Conservation (phyloP, 352 stramenopile genomes). For the Phytophthora tubulina region DNA sequence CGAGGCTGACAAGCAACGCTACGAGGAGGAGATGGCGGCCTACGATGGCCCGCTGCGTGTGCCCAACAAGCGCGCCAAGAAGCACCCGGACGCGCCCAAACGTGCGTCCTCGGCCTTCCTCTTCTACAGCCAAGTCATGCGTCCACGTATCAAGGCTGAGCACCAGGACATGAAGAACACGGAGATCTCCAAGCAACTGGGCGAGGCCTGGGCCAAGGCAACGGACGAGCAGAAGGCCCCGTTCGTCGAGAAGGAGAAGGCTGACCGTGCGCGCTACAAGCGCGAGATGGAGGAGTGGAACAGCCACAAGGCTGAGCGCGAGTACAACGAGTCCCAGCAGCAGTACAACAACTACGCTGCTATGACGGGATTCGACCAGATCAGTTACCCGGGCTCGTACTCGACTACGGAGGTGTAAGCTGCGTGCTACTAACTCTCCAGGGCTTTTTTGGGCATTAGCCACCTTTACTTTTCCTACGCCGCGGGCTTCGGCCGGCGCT, state of each 20-base stretch:
- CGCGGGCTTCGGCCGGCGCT: not conserved
- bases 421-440: not conserved
- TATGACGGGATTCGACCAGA: conserved; percentile 87
- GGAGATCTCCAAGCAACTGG: conserved; percentile 95
- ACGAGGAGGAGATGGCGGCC: conserved; percentile 94
- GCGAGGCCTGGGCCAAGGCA: conserved; percentile 93
- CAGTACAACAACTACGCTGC: conserved; percentile 84
- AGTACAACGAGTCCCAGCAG: conserved; percentile 86
- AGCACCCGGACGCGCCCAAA: conserved; percentile 95
- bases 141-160: conserved; percentile 90
- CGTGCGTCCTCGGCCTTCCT: conserved; percentile 95
- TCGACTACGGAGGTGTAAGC: conserved; percentile 73
- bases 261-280: conserved; percentile 94
- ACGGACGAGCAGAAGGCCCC: conserved; percentile 91
- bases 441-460: conserved; percentile 23
- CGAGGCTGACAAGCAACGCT: conserved; percentile 94
- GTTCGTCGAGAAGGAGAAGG: conserved; percentile 93
- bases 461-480: conserved; percentile 9
- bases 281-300: conserved; percentile 94
- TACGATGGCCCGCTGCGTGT: conserved; percentile 93
- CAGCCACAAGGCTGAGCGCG: conserved; percentile 82
- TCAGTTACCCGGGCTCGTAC: conserved; percentile 79
- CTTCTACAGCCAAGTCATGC: conserved; percentile 94
- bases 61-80: conserved; percentile 95
- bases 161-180: conserved; percentile 97